Evolutionary conservation across 352 stramenopile species (phyloP).

Genomic region (Globisporangium yorkense): DNA sequence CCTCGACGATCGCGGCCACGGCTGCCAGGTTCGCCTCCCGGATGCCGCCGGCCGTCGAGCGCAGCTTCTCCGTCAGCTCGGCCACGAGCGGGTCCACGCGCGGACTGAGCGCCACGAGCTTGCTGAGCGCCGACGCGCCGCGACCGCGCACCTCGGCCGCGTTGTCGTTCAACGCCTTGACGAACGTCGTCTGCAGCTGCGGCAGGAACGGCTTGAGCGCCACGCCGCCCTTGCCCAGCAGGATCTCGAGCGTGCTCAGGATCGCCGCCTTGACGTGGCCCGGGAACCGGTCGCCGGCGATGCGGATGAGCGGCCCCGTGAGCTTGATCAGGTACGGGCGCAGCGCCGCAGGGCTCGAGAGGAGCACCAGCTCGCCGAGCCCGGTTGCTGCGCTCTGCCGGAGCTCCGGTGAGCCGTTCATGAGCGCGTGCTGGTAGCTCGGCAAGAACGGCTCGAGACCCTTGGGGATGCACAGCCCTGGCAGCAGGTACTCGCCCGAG

Average conservation of each 20-base stretch:
- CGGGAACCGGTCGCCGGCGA: slow-evolving; percentile 98
- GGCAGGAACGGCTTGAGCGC: slow-evolving; percentile 98
- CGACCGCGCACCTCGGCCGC: slow-evolving; percentile 88
- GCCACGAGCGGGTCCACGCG: slow-evolving; percentile 95
- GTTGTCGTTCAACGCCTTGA: slow-evolving; percentile 98
- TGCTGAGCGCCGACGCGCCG: slow-evolving; percentile 89
- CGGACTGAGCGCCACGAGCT: slow-evolving; percentile 93
- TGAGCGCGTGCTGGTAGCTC: slow-evolving; percentile 96
- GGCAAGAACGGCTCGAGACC: slow-evolving; percentile 95
- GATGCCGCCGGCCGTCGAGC: slow-evolving; percentile 55
- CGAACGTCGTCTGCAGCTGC: slow-evolving; percentile 99
- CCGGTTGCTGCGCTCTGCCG: slow-evolving; percentile 91
- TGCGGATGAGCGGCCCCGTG: slow-evolving; percentile 96
- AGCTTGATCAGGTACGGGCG: slow-evolving; percentile 98
- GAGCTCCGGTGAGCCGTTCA: slow-evolving; percentile 91
- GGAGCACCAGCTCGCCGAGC: slow-evolving; percentile 95
- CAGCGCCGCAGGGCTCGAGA: slow-evolving; percentile 84
- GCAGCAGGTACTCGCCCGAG: slow-evolving; percentile 69
- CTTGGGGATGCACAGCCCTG: slow-evolving; percentile 77
- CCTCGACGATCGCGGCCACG: slow-evolving; percentile 52
- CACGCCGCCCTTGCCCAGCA: slow-evolving; percentile 95
- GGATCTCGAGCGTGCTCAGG: slow-evolving; percentile 94
- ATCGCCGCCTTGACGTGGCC: slow-evolving; percentile 98
- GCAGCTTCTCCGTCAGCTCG: slow-evolving; percentile 89
- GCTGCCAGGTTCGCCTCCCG: slow-evolving; percentile 77